These are phyloP conservation scores for Capsicum chinense DNA, from an alignment of 257 asterid genomes.

Conservation along the genomic window DNA sequence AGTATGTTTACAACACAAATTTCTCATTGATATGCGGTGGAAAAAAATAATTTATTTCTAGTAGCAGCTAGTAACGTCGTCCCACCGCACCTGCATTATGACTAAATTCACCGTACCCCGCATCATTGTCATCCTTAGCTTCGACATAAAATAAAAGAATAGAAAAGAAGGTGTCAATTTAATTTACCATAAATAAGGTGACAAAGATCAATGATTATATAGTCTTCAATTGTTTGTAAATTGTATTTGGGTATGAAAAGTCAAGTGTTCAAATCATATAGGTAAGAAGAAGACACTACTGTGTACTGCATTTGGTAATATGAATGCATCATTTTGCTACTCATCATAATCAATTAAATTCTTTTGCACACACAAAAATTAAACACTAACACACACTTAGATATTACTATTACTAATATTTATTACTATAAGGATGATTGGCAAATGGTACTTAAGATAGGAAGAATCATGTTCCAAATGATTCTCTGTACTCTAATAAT, in stretches of 20 bases:
- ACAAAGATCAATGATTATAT: constrained; percentile 24
- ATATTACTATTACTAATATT: not conserved
- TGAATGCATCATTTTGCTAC: constrained; percentile 18
- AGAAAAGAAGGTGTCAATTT: not conserved
- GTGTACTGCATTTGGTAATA: constrained; percentile 24
- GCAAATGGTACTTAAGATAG: not conserved
- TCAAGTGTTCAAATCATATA: not conserved
- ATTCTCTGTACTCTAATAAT: not conserved
- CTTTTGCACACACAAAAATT: not conserved
- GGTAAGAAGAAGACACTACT: not conserved
- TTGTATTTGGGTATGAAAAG: constrained; percentile 2
- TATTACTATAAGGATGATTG: too few relatives aligned
- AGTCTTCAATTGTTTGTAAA: constrained; percentile 24
- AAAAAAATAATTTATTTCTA: too few relatives aligned
- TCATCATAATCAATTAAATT: not conserved
- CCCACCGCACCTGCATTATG: too few relatives aligned
- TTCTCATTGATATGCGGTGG: too few relatives aligned
- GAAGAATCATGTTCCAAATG: not conserved
- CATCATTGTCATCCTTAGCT: not conserved
- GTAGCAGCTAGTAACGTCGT: too few relatives aligned
- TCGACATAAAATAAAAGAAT: not conserved
- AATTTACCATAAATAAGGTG: constrained; percentile 12
- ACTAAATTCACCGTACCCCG: not conserved
- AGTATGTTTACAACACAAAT: too few relatives aligned
- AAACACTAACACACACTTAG: not conserved